Conservation (phyloP, 495 filamentous ascomycete genomes). For the Cercophora scortea region DNA sequence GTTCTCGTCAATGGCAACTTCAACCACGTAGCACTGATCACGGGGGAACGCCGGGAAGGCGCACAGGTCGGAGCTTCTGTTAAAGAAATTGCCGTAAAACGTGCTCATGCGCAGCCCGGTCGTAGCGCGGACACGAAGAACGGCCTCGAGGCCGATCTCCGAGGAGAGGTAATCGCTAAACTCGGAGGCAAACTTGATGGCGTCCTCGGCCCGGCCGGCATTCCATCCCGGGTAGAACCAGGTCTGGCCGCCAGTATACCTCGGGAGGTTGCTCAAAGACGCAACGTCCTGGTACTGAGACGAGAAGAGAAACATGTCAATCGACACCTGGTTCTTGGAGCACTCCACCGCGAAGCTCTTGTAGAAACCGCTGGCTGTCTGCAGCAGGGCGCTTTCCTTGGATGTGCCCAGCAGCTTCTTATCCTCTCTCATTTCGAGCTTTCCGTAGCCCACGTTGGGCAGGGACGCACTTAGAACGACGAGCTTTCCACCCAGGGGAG, state of each 20-base stretch:
- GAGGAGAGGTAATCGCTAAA: slow-evolving; percentile 94
- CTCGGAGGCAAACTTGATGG: slow-evolving; percentile 92
- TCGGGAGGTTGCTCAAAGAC: slow-evolving; percentile 83
- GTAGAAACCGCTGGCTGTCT: slow-evolving; percentile 93
- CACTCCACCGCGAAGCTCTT: slow-evolving; percentile 99
- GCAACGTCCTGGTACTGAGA: slow-evolving; percentile 97
- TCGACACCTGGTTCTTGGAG: slow-evolving; percentile 95
- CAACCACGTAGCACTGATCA: slow-evolving; percentile 97
- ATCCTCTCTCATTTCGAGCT: slow-evolving; percentile 90
- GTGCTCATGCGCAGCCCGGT: slow-evolving; percentile 93
- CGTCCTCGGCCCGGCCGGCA: slow-evolving; percentile 84
- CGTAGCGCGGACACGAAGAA: slow-evolving; percentile 89
- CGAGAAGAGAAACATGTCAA: slow-evolving; percentile 99
- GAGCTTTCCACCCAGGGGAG: slow-evolving; percentile 88
- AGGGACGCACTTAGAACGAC: slow-evolving; percentile 81
- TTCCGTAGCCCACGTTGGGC: slow-evolving; percentile 85
- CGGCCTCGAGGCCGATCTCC: slow-evolving; percentile 93
- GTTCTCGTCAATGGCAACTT: slow-evolving; percentile 95
- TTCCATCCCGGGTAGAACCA: slow-evolving; percentile 99
- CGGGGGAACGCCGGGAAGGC: slow-evolving; percentile 96
- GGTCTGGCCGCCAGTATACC: slow-evolving; percentile 96
- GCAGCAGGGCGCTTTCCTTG: slow-evolving; percentile 79
- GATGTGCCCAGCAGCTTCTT: slow-evolving; percentile 93
- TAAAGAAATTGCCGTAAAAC: slow-evolving; percentile 99
- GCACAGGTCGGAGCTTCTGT: slow-evolving; percentile 90